Base-by-base conservation (phyloP, 2,329 filamentous ascomycete species). In the Talaromyces sp. region DNA sequence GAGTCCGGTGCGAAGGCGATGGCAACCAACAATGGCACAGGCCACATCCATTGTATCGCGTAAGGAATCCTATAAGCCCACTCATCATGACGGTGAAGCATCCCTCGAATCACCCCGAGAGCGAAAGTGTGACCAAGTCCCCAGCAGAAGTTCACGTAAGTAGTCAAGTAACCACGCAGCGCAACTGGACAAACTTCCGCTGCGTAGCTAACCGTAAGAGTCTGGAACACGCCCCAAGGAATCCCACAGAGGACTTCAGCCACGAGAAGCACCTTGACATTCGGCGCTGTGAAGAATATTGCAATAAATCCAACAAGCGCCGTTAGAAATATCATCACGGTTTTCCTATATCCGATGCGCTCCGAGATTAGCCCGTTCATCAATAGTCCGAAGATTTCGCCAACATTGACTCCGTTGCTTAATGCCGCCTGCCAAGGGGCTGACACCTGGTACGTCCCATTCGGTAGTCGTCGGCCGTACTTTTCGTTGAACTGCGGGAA, bases 331-430 rank as follows among this genome's bases (percentile, higher is more conserved):
- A 76, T 71, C 71, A 84, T 79, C 60, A 84, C 79, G 0, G 82
- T 84, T 64, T 82, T 81, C 24, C 81, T 78, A 19, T 47, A 47
- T 47, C 43, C 43, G 19, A 47, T 47, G 3, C 43, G 43, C 43
- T 47, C 43, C n/a, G 87, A 87, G 60, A 88, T 76, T 74, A 82
- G 86, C 56, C 89, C 88, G 71, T 88, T 89, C 74, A 89, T 79
- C 68, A 88, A 76, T 63, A 90, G 80, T 33, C 89, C 89, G 61
- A 90, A 82, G 64, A 91, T 85, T 74, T 89, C 87, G 62, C 89
- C 89, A 27, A 83, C 81, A 62, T 83, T 80, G 64, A 83, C 84
- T 56, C 84, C 86, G 66, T 86, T 86, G 24, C 68, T 68, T 16
- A 78, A 64, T 3, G 69, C 75, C 0, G 73, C 68, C 63, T 77